phyloP scores from a whole-genome alignment of 306 rosid genomes.

The Prunus campanulata region DNA sequence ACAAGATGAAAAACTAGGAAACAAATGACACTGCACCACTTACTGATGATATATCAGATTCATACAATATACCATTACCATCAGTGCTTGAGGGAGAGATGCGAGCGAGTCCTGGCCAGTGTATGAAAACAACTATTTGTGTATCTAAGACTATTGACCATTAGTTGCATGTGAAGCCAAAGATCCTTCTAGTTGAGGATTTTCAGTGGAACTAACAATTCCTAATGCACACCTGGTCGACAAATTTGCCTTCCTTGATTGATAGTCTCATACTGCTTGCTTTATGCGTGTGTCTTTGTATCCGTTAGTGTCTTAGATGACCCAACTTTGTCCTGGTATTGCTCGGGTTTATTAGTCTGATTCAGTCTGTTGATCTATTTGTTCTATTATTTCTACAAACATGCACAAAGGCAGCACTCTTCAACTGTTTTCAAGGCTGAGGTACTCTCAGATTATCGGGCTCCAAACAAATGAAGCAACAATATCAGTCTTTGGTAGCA shows the following conservation, averaged over 20 bases:
- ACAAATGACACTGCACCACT: not conserved
- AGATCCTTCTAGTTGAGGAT: not conserved
- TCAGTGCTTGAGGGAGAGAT: not conserved
- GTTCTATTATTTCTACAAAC: not conserved
- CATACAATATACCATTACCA: not conserved
- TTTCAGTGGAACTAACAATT: not conserved
- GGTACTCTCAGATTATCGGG: not conserved
- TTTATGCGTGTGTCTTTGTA: not conserved
- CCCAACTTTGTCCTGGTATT: not conserved
- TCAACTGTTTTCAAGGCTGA: not conserved
- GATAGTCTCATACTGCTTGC: not conserved
- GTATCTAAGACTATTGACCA: not conserved
- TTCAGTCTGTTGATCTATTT: not conserved
- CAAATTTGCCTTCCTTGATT: not conserved
- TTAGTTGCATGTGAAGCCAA: not conserved
- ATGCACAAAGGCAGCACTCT: not conserved
- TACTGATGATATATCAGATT: not conserved
- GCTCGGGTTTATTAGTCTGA: not conserved
- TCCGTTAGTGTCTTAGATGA: not conserved
- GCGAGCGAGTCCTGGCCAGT: not conserved
- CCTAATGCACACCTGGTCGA: not conserved
- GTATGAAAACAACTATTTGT: too few relatives aligned
- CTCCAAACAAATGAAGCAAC: not conserved
- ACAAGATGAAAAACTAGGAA: not conserved
- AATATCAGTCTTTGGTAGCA: not conserved